Base-by-base conservation (phyloP, 192 early-diverging fungal species). In the Gonapodya sp. region DNA sequence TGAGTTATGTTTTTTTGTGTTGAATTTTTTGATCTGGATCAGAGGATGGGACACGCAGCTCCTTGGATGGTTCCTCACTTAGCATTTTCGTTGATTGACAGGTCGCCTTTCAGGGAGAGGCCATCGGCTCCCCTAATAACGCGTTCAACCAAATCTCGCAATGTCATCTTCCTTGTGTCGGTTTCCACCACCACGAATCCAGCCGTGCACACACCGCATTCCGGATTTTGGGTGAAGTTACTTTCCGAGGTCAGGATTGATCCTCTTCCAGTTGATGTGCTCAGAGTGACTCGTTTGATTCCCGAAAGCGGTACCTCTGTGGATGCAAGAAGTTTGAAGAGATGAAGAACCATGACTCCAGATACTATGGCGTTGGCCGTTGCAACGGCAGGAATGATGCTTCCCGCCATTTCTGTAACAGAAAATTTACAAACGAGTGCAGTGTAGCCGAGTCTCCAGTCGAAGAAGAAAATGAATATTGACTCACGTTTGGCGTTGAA, bases 321-420 rank as follows among this genome's bases (percentile, higher is more conserved):
- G 8, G 30, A 8, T 8, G 75, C 31, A 31, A 95, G 80, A 1
- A 96, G 88, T 82, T 94, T 91, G 77, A 94, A 92, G 0, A 95
- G 94, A 46, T 95, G 91, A 84, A 95, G 88, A 16, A 96, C 94
- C 80, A 99, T 96, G 86, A 97, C 86, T 1, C 97, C 98, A 16
- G 96, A 95, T 80, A 98, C 90, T 34, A 97, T 94, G 1, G 97
- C 98, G 80, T 99, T 99, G 18, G 98, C 97, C 0, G 98, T 98
- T 36, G 98, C 96, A 79, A 99, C 95, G 34, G 96, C 96, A 0
- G 97, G 96, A 80, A 98, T 98, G 80, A 99, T 98, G 82, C 97
- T 97, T 75, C 97, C 97, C 1, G 98, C 98, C 95, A 98, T 98
- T 35, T 96, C 95, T 94, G 81, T 0, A 86, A 80, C 78, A 31